These are phyloP conservation scores for Ambrosiella cleistominuta DNA, from an alignment of 2,329 filamentous ascomycete species.

Conservation along the genomic window DNA sequence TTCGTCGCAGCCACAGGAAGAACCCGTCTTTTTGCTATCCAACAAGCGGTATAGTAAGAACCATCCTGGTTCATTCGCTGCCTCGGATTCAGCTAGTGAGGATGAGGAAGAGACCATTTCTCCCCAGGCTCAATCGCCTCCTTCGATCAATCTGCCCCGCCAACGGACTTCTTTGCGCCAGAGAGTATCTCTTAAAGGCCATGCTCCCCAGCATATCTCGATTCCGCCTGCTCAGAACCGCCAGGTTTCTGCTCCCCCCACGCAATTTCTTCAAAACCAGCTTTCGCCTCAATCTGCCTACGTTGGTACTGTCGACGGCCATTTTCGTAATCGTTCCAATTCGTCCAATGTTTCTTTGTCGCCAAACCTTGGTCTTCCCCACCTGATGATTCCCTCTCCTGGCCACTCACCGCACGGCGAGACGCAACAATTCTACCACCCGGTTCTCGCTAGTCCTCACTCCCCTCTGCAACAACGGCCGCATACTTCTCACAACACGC, in stretches of 20 bases:
- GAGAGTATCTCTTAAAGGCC: conserved; percentile 35
- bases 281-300: conserved; percentile 30
- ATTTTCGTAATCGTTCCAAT: conserved; percentile 22
- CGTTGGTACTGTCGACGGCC: conserved; percentile 29
- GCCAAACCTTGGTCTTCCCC: conserved; percentile 8
- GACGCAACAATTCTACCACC: conserved; percentile 36
- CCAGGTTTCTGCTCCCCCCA: conserved; percentile 20
- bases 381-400: not conserved
- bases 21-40: conserved; percentile 8
- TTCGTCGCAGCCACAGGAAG: conserved; percentile 7
- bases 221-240: conserved; percentile 26
- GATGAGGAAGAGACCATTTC: not conserved
- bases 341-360: conserved; percentile 18
- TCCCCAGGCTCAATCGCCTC: not conserved
- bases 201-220: conserved; percentile 34
- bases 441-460: conserved; percentile 44
- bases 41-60: conserved; percentile 14
- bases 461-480: conserved; percentile 44
- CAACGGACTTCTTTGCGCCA: conserved; percentile 32
- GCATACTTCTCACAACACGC: conserved; percentile 29
- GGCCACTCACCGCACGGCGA: conserved; percentile 21
- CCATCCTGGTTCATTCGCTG: conserved; percentile 7
- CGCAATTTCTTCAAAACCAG: conserved; percentile 14
- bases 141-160: conserved; percentile 17
- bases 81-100: not conserved